These are phyloP conservation scores for Selenicereus undatus DNA, from an alignment of 148 eudicot genomes.

Conservation along the genomic window DNA sequence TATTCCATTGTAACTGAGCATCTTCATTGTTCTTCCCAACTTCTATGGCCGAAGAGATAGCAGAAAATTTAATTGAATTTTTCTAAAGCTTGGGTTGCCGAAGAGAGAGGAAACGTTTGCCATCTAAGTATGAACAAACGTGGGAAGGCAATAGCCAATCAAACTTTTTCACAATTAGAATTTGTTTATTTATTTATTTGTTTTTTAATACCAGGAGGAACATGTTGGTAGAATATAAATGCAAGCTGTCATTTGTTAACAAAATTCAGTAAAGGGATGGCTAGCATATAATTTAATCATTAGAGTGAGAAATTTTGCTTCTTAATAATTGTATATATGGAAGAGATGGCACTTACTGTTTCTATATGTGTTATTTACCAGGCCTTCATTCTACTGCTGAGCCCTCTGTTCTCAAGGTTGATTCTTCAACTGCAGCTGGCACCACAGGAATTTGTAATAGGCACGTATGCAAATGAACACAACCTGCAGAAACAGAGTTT, in stretches of 20 bases:
- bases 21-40: too few species aligned
- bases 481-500: neutral
- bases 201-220: neutral
- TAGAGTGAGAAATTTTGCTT: neutral
- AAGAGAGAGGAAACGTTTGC: neutral
- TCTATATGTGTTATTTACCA: constrained; percentile 13
- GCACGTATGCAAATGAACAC: constrained; percentile 20
- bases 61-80: neutral
- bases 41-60: neutral
- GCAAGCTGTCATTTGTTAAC: neutral
- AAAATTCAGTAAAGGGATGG: neutral
- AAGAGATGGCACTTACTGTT: constrained; percentile 6
- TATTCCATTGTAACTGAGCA: too few species aligned
- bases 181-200: neutral
- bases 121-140: neutral
- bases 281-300: neutral
- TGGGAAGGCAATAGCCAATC: neutral
- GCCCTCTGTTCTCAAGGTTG: constrained; percentile 38
- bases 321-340: neutral
- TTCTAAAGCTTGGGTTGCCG: too few species aligned
- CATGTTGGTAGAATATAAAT: neutral
- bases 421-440: constrained; percentile 36
- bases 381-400: constrained; percentile 34
- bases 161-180: neutral
- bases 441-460: constrained; percentile 48